Percentiles rank a stretch among this genome's conserved stretches.
phyloP scores from a whole-genome alignment of 148 eudicot genomes.

The Arbutus unedo region DNA sequence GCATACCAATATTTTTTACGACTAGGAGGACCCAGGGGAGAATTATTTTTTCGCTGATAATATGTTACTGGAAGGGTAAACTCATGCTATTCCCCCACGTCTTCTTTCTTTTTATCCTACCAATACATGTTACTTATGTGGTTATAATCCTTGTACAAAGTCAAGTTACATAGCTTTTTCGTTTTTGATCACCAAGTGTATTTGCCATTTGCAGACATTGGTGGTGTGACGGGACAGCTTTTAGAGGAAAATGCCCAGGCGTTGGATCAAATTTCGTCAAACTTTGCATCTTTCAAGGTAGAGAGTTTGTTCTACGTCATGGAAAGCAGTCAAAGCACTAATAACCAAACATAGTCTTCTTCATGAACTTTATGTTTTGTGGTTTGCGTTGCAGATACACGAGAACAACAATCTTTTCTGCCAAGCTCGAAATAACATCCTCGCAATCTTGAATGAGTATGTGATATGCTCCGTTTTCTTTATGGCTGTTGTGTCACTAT shows the following conservation, averaged over 20 bases:
- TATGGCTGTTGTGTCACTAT: slow-evolving; percentile 1
- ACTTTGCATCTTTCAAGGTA: slow-evolving; percentile 76
- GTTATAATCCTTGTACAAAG: background rate
- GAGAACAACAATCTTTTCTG: slow-evolving; percentile 67
- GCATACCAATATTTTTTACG: no score
- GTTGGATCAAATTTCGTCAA: slow-evolving; percentile 71
- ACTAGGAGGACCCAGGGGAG: no score
- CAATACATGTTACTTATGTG: background rate
- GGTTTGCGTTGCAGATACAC: slow-evolving; percentile 38
- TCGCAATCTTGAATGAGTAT: slow-evolving; percentile 74
- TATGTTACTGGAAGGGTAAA: background rate
- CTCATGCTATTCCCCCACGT: background rate
- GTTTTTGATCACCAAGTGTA: background rate
- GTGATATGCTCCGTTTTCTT: slow-evolving; percentile 18
- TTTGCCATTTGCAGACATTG: slow-evolving; percentile 65
- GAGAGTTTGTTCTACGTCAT: background rate
- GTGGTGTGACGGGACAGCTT: slow-evolving; percentile 78
- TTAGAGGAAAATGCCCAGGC: slow-evolving; percentile 84
- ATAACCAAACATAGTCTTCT: background rate
- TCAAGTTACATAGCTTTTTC: background rate
- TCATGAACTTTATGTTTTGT: background rate
- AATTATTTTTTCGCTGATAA: background rate
- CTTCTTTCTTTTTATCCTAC: background rate
- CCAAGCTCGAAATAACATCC: slow-evolving; percentile 68
- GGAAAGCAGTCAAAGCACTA: background rate